A percentile compares a stretch with the other conserved stretches of the same genome.
These are phyloP conservation scores for Gnomoniopsis sp. DNA, from an alignment of 2,329 filamentous ascomycete genomes.

Conservation along the genomic window DNA sequence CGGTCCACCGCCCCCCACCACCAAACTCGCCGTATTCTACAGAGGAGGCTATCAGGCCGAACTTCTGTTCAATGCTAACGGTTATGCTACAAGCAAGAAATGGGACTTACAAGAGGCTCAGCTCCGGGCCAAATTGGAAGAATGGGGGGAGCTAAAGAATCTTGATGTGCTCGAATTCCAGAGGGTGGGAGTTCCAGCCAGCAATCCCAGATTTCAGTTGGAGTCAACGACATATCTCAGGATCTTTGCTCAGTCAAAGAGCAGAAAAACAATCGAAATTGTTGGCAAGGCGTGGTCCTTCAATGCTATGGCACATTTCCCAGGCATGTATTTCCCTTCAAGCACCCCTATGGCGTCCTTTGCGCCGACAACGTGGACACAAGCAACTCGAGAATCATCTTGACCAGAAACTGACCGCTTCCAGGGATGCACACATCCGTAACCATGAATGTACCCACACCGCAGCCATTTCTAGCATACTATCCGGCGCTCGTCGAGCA, in stretches of 20 bases:
- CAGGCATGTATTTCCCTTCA: neutral
- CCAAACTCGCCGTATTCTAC: constrained; percentile 27
- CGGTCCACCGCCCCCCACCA: constrained; percentile 29
- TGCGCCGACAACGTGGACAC: no score
- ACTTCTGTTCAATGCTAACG: constrained; percentile 22
- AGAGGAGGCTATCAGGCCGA: constrained; percentile 25
- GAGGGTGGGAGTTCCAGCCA: neutral
- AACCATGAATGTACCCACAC: neutral
- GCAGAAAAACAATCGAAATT: neutral
- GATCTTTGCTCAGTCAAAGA: neutral
- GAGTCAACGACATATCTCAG: neutral
- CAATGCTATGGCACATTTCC: neutral
- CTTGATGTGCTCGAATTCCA: neutral
- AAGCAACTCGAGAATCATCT: no score
- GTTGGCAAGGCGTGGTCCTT: neutral
- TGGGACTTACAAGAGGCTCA: constrained; percentile 21
- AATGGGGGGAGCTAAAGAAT: neutral
- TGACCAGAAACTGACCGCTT: no score
- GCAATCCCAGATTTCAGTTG: neutral
- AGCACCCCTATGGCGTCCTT: no score
- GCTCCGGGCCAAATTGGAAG: constrained; percentile 18
- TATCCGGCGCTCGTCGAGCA: neutral
- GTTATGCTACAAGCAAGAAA: constrained; percentile 23
- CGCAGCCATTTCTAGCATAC: neutral
- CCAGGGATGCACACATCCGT: no score